A percentile compares a stretch with the other conserved stretches of the same genome.
Conservation (phyloP, 2,329 filamentous ascomycete species). For the Trichoderma cornu-damae region DNA sequence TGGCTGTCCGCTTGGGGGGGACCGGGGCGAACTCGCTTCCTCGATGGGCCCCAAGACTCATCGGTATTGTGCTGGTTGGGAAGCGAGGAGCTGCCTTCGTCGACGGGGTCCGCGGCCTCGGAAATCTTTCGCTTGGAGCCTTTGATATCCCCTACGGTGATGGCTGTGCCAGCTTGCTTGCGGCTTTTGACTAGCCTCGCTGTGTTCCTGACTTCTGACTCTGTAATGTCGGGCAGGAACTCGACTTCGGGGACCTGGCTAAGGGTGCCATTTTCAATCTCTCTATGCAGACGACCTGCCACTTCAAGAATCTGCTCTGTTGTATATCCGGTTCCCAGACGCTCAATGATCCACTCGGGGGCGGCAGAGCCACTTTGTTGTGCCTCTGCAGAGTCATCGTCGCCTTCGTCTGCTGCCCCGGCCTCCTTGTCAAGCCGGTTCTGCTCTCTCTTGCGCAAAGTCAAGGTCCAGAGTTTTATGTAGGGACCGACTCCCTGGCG, state of each 20-base stretch:
- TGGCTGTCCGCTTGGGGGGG: not conserved
- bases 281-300: slow-evolving; percentile 41
- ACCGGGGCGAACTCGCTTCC: slow-evolving; percentile 25
- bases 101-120: slow-evolving; percentile 17
- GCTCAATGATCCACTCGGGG: slow-evolving; percentile 45
- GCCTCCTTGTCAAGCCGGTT: slow-evolving; percentile 43
- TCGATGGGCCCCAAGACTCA: slow-evolving; percentile 18
- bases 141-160: slow-evolving; percentile 16
- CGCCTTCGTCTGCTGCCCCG: slow-evolving; percentile 28
- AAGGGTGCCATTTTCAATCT: slow-evolving; percentile 41
- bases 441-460: slow-evolving; percentile 60
- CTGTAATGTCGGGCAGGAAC: slow-evolving; percentile 51
- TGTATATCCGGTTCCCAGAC: slow-evolving; percentile 43
- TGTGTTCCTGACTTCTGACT: slow-evolving; percentile 29
- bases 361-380: slow-evolving; percentile 39
- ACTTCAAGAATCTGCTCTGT: slow-evolving; percentile 45
- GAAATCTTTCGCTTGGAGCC: slow-evolving; percentile 26
- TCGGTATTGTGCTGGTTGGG: not conserved
- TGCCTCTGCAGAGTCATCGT: slow-evolving; percentile 27
- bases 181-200: slow-evolving; percentile 24
- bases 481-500: slow-evolving; percentile 28
- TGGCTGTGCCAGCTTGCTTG: slow-evolving; percentile 20
- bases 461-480: slow-evolving; percentile 52
- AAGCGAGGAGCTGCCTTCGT: not conserved
- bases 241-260: slow-evolving; percentile 53